These are phyloP conservation scores for Jamesozyma jinghongensis DNA, from an alignment of 805 yeast genomes.

Conservation along the genomic window DNA sequence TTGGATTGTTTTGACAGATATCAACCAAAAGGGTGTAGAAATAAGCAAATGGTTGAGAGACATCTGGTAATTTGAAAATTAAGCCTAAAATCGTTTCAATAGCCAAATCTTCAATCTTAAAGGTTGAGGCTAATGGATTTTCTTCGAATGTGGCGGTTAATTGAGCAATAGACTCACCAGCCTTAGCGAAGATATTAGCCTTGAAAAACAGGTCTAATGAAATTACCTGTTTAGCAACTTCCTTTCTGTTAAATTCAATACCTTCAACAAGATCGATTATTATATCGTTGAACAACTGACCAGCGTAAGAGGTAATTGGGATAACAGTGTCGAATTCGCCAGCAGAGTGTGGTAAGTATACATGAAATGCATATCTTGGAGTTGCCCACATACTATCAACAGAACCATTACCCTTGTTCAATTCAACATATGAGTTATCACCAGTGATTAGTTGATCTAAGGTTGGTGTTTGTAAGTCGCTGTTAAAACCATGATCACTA, in stretches of 20 bases:
- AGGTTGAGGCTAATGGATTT: constrained; percentile 47
- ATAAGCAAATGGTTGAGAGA: constrained; percentile 62
- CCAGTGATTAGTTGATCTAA: constrained; percentile 26
- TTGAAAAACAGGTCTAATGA: constrained; percentile 65
- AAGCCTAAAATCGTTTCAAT: constrained; percentile 73
- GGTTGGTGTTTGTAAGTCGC: constrained; percentile 31
- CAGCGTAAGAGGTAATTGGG: constrained; percentile 39
- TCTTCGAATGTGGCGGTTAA: constrained; percentile 38
- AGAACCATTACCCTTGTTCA: constrained; percentile 36
- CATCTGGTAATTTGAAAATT: constrained; percentile 63
- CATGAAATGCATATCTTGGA: constrained; percentile 53
- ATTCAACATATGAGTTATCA: constrained; percentile 17
- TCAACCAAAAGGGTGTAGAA: constrained; percentile 79
- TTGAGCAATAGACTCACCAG: constrained; percentile 73
- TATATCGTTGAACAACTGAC: constrained; percentile 65
- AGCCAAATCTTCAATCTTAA: constrained; percentile 86
- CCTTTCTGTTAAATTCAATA: constrained; percentile 81
- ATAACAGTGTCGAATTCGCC: constrained; percentile 64
- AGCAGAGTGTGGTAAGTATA: constrained; percentile 41
- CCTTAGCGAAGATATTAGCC: constrained; percentile 52
- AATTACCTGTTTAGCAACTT: constrained; percentile 75
- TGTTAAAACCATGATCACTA: constrained; percentile 26
- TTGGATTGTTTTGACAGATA: constrained; percentile 74
- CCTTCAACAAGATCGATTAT: constrained; percentile 65
- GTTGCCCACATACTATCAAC: constrained; percentile 60